Percentiles rank a stretch among this genome's conserved stretches.
Conservation (phyloP, 2,329 filamentous ascomycete genomes). For the Calonectria montana region DNA sequence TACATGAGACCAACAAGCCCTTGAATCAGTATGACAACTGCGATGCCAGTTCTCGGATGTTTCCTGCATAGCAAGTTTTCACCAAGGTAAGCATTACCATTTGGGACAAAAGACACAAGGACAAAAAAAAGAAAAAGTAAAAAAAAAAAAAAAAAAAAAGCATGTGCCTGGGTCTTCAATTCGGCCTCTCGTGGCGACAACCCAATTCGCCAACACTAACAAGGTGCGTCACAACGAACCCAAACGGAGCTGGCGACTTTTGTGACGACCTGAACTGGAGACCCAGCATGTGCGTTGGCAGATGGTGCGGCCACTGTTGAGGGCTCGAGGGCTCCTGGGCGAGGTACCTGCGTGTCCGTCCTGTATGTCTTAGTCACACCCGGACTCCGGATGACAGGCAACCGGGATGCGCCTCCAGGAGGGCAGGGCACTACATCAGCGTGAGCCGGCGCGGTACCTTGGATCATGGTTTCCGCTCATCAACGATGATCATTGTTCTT, state of each 20-base stretch:
- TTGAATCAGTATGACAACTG: background rate
- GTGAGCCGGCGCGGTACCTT: background rate
- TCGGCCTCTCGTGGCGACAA: background rate
- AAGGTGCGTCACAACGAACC: background rate
- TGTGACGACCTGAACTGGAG: background rate
- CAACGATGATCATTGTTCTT: background rate
- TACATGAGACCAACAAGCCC: background rate
- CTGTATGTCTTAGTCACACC: conserved; percentile 32
- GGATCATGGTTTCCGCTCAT: background rate
- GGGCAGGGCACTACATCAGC: background rate
- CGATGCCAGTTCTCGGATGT: background rate
- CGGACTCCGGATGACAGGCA: conserved; percentile 30
- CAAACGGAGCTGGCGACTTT: background rate
- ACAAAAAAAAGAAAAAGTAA: background rate
- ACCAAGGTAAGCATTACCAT: background rate
- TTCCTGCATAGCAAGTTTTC: background rate
- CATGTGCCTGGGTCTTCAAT: background rate
- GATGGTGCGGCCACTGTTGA: conserved; percentile 3
- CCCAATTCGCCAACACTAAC: background rate
- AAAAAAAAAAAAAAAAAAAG: background rate
- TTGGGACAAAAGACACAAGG: background rate
- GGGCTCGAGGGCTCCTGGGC: background rate
- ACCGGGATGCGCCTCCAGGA: conserved; percentile 17
- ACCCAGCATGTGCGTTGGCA: conserved; percentile 19
- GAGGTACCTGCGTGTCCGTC: conserved; percentile 25